Evolutionary conservation across 2,329 filamentous ascomycete species (phyloP).

Genomic region (Metarhizium album): DNA sequence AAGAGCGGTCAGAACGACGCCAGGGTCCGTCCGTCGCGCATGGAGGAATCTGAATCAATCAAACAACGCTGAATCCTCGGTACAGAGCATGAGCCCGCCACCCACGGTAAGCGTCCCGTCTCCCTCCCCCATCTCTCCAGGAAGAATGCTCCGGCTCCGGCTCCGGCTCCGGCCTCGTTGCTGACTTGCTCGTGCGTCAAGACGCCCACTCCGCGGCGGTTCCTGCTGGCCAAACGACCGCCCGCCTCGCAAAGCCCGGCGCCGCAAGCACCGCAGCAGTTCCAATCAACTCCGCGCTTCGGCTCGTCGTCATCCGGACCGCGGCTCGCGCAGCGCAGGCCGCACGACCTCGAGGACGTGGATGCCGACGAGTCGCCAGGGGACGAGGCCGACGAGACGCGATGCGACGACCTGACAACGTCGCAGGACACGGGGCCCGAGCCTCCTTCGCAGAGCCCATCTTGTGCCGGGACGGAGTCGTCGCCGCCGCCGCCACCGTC

Average conservation of each 20-base stretch:
- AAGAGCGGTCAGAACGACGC: not conserved
- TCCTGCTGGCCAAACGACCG: slow-evolving; percentile 25
- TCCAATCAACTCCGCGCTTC: slow-evolving; percentile 29
- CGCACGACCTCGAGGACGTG: slow-evolving; percentile 22
- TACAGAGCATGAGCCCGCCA: not conserved
- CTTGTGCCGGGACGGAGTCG: no score
- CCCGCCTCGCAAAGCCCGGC: slow-evolving; percentile 22
- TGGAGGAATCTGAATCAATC: no score
- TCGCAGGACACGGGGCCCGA: not conserved
- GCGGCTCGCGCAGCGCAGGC: slow-evolving; percentile 18
- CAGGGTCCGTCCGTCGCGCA: not conserved
- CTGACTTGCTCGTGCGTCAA: slow-evolving; percentile 12
- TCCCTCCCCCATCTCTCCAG: not conserved
- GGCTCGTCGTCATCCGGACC: slow-evolving; percentile 22
- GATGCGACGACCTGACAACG: slow-evolving; percentile 2
- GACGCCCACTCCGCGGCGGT: slow-evolving; percentile 29
- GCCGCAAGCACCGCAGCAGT: slow-evolving; percentile 18
- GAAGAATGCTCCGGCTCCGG: no score
- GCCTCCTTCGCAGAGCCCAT: not conserved
- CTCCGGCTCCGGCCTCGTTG: no score
- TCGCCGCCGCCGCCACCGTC: not conserved
- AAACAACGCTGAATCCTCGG: no score
- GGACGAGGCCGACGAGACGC: slow-evolving; percentile 3
- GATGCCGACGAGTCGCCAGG: slow-evolving; percentile 13
- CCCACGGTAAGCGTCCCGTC: not conserved